Evolutionary conservation across 2,329 filamentous ascomycete genomes (phyloP).

Genomic region (Hirsutella minnesotensis): DNA sequence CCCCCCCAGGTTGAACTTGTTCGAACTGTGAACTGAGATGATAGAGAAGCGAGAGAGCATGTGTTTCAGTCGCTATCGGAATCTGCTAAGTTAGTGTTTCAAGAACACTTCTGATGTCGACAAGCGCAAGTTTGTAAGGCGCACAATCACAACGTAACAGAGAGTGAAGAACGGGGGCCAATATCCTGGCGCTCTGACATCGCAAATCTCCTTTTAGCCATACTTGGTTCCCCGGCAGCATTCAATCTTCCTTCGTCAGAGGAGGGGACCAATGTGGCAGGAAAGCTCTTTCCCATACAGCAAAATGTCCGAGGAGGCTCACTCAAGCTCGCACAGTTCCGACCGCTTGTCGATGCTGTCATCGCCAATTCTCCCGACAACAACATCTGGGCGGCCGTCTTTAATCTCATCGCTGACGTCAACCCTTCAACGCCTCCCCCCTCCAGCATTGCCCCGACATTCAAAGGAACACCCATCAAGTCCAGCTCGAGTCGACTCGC

Average conservation of each 20-base stretch:
- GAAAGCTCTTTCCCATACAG: constrained; percentile 2
- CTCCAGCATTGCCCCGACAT: not conserved
- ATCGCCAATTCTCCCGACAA: constrained; percentile 1
- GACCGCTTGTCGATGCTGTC: constrained; percentile 1
- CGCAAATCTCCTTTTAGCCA: not conserved
- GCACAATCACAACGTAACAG: no score
- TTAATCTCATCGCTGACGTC: constrained; percentile 1
- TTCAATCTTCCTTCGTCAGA: not conserved
- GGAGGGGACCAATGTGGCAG: constrained; percentile 1
- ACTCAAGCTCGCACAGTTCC: not conserved
- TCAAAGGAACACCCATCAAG: not conserved
- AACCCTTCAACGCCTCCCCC: not conserved
- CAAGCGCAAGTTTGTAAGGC: no score
- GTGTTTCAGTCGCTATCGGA: no score
- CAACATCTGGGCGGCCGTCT: constrained; percentile 2
- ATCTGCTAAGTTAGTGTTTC: no score
- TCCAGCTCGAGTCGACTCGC: not conserved
- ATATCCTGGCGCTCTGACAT: not conserved
- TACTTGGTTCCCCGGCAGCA: not conserved
- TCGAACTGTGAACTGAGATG: no score
- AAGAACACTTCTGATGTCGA: no score
- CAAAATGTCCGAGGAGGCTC: not conserved
- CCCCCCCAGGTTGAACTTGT: no score
- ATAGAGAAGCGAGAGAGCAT: no score
- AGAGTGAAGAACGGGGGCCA: no score